Base-by-base conservation (phyloP, 768 basidiomycete genomes). In the Cytidiella melzeri region DNA sequence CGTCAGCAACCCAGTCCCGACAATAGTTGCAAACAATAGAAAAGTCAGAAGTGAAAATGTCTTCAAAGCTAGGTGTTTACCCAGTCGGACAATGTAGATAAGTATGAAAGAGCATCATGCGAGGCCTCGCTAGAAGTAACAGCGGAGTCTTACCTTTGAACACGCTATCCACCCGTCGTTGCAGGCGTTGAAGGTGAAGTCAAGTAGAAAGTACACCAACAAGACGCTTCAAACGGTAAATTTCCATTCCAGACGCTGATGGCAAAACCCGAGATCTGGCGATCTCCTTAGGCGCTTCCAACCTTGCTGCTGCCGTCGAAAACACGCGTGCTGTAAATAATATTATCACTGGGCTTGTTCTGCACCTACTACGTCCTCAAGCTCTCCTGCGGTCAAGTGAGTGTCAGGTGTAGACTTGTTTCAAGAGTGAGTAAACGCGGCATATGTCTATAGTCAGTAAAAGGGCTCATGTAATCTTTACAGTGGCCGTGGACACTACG, bases 21-120 rank as follows among this genome's bases (percentile, higher is more conserved):
- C n/a, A 47, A 54, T 10, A 41, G 34, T 15, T 21, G 54, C 45
- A 45, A 44, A 45, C 46, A 30, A 41, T 28, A 49, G 24, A 38
- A 24, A 38, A 26, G 38, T 44, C 5, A 46, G 43, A 44, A 12
- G 40, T 45, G 56, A 27, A 48, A 11, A 55, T 51, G 44, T 83
- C 84, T 71, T 79, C 83, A 77, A 57, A 57, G 64, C 68, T 67
- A 69, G 69, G 62, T 52, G 55, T 7, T 7, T 56, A 64, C 67
- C 74, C 73, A 72, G 73, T 91, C 79, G 60, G 89, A 88, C 87
- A 90, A 91, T 91, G 89, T 91, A 90, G 89, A 90, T 90, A 89
- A 87, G 70, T 67, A 59, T 67, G 56, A 50, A 52, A 52, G 59
- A 68, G 61, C 80, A 87, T 85, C 84, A 84, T 74, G 43, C 30